Base-by-base conservation (phyloP, 345 rosid genomes). In the Corymbia maculata region DNA sequence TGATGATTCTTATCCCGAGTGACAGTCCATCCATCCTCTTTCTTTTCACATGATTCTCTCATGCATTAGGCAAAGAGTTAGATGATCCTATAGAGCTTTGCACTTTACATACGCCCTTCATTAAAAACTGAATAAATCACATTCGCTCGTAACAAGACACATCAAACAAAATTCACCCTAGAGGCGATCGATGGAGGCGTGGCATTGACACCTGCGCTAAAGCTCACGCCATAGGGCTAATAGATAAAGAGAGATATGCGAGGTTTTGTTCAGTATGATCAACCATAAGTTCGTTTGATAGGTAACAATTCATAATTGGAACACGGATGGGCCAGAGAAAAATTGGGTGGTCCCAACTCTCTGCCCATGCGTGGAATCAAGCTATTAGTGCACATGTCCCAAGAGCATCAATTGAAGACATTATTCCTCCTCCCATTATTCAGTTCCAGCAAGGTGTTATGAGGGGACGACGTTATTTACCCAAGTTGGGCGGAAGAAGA, bases 31-130 rank as follows among this genome's bases (percentile, higher is more conserved):
- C 45, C 44, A 51, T 88, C 44, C 88, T 90, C 91, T 80, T 86
- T 36, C 21, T 86, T 91, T 91, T 88, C 88, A 85, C 88, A 90
- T 91, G 91, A 94, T 94, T 94, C 93, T 90, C 85, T 36, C 86
- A 61, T 87, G 95, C 93, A 92, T 93, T 94, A 93, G 91, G 92
- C 92, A 88, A 92, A 90, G 53, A 59, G 86, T 36, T 75, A 9
- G 49, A 36, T 42, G 82, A 75, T 75, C 82, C 79, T 32, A 32
- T 32, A 68, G 45, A 75, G 21, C 49, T 17, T 75, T 9, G 49
- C 49, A 36, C 80, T 70, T 70, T 36, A 36, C 68, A 17, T 70
- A 70, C 13, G 11, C 80, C 47, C 45, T 70, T 42, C 47, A 36
- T 36, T 70, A 4, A 36, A 36, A 70, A 36, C 44, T 75, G 13